Percentiles rank a stretch among this genome's conserved stretches.
These are phyloP conservation scores for Populus davidiana DNA, from an alignment of 345 rosid species.

Conservation along the genomic window DNA sequence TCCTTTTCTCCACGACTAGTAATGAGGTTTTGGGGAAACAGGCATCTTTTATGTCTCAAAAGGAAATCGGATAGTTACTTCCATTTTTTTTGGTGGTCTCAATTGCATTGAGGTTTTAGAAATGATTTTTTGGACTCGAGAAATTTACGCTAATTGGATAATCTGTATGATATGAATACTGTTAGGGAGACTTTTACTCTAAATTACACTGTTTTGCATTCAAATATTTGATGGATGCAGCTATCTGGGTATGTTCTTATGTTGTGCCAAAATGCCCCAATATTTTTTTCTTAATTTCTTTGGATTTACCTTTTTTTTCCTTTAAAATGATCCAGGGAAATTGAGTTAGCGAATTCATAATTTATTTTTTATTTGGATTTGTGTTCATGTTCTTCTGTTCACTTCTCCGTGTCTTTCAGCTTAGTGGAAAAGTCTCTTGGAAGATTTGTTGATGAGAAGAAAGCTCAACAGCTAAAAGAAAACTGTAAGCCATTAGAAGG, in stretches of 20 bases:
- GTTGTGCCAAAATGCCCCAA: too few species aligned
- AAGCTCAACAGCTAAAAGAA: slow-evolving; percentile 70
- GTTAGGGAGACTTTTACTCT: not conserved
- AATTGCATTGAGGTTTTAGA: too few species aligned
- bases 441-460: slow-evolving; percentile 77
- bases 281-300: too few species aligned
- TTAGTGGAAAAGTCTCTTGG: slow-evolving; percentile 79
- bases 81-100: too few species aligned
- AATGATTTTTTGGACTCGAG: too few species aligned
- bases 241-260: too few species aligned
- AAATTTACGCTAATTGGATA: too few species aligned
- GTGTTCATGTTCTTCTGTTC: not conserved
- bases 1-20: not conserved
- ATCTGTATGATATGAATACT: not conserved
- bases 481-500: slow-evolving; percentile 82
- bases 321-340: not conserved
- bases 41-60: not conserved
- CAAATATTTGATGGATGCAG: too few species aligned
- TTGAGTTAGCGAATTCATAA: not conserved
- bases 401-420: slow-evolving; percentile 34
- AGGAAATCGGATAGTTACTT: not conserved
- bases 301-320: not conserved
- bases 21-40: not conserved
- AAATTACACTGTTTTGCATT: not conserved
- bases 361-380: not conserved